Base-by-base conservation (phyloP, 1,139 yeast genomes). In the Maudiozyma humilis region DNA sequence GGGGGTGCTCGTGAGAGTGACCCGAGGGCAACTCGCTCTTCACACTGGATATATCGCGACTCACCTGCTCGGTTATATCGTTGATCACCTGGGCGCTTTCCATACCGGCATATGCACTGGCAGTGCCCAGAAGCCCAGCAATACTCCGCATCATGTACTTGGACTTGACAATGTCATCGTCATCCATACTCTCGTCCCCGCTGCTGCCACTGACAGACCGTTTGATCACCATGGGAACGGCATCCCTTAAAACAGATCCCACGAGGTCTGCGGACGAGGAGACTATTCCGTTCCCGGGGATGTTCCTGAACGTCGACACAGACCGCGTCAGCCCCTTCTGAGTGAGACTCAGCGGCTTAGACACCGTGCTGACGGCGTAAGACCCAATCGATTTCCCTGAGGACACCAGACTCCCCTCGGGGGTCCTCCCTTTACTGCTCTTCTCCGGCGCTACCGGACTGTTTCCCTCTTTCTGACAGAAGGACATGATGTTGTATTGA, bases 41-140 rank as follows among this genome's bases (percentile, higher is more conserved):
- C 6, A 18, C 29, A 8, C 15, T 18, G 3, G 33, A 27, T 6
- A 27, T 13, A 5, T 43, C 51, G 8, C 44, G 43, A 15, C 34
- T 46, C 29, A 39, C 54, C 6, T 53, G 50, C 12, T 47, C 50
- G 20, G 51, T 47, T 15, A 64, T 59, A 3, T 56, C 54, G 18
- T 48, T 42, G 3, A 57, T 48, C 35, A 54, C 57, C 27, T 56
- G 56, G 12, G 50, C 50, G 25, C 54, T 56, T n/a, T 60, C 58
- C 51, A 72, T 65, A 3, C 79, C 80, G 1, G 74, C 73, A 54
- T 70, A 74, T 44, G 75, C 68, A 48, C 76, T 71, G 0, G 80
- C 76, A 0, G 78, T 68, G 1, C 80, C 72, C 38, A 76, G 57
- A 42, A 76, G 53, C 1, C 73, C 72, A 1, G 74, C 76, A 51